Conservation (phyloP, 768 basidiomycete genomes). For the Suillus bovinus region DNA sequence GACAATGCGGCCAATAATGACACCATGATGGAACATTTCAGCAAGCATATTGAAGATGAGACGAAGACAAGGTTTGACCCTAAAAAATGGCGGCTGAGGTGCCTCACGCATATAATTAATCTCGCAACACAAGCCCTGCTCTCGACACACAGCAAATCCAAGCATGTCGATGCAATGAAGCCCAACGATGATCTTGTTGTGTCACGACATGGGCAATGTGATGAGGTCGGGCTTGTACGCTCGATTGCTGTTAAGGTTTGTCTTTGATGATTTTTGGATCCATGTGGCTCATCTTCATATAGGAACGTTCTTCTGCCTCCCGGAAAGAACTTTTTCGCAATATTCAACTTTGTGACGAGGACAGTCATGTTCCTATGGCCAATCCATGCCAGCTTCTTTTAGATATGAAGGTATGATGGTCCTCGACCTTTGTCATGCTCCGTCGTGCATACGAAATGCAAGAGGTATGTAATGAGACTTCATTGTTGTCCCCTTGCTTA, state of each 20-base stretch:
- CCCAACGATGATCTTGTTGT: conserved; percentile 12
- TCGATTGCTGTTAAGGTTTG: background rate
- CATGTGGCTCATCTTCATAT: background rate
- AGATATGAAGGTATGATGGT: background rate
- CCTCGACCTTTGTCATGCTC: background rate
- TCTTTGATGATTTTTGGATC: background rate
- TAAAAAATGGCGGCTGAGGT: conserved; percentile 16
- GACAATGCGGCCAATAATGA: conserved; percentile 26
- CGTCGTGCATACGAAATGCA: background rate
- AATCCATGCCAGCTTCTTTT: background rate
- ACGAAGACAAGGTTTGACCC: too few relatives aligned
- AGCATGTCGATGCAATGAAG: conserved; percentile 23
- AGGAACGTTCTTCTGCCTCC: background rate
- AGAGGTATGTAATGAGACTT: background rate
- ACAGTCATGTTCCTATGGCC: background rate
- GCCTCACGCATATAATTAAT: conserved; percentile 37
- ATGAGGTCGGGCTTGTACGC: background rate
- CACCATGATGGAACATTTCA: conserved; percentile 36
- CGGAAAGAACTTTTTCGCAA: background rate
- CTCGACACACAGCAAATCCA: conserved; percentile 22
- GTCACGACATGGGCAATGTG: background rate
- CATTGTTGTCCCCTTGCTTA: background rate
- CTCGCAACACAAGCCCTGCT: conserved; percentile 33
- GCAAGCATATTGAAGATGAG: background rate
- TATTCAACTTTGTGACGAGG: background rate